phyloP scores from a whole-genome alignment of 805 yeast species.

The Barnettozyma botsteinii region DNA sequence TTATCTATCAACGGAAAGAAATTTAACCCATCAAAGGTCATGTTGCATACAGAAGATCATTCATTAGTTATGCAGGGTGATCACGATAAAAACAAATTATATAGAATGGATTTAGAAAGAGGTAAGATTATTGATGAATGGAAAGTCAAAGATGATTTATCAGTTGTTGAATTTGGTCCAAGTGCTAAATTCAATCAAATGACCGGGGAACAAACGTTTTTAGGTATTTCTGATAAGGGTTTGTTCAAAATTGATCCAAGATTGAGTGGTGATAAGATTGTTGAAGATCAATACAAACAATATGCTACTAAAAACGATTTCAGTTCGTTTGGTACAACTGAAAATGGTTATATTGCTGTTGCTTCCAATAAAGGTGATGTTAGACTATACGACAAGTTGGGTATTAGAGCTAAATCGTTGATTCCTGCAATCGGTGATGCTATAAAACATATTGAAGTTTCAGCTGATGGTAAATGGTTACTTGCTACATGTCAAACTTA shows the following conservation, averaged over 20 bases:
- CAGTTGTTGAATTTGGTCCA: slow-evolving; percentile 60
- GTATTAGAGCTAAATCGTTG: slow-evolving; percentile 69
- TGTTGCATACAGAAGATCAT: slow-evolving; percentile 75
- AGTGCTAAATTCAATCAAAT: slow-evolving; percentile 68
- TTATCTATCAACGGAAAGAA: slow-evolving; percentile 45
- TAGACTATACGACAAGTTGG: slow-evolving; percentile 65
- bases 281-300: slow-evolving; percentile 45
- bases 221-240: slow-evolving; percentile 62
- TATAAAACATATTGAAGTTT: slow-evolving; percentile 58
- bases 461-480: slow-evolving; percentile 77
- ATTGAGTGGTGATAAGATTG: slow-evolving; percentile 50
- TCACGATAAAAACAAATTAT: slow-evolving; percentile 41
- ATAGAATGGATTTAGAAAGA: slow-evolving; percentile 70
- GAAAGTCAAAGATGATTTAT: slow-evolving; percentile 45
- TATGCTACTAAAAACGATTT: slow-evolving; percentile 40
- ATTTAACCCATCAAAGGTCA: slow-evolving; percentile 55
- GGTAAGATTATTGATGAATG: slow-evolving; percentile 88
- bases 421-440: slow-evolving; percentile 82
- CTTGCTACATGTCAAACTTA: slow-evolving; percentile 75
- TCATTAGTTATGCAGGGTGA: slow-evolving; percentile 60
- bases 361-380: slow-evolving; percentile 74
- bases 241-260: slow-evolving; percentile 82
- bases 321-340: slow-evolving; percentile 50
- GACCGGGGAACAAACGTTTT: slow-evolving; percentile 65
- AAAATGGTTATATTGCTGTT: slow-evolving; percentile 66